phyloP scores from a whole-genome alignment of 495 filamentous ascomycete genomes.

The Hypoxylon trugodes region DNA sequence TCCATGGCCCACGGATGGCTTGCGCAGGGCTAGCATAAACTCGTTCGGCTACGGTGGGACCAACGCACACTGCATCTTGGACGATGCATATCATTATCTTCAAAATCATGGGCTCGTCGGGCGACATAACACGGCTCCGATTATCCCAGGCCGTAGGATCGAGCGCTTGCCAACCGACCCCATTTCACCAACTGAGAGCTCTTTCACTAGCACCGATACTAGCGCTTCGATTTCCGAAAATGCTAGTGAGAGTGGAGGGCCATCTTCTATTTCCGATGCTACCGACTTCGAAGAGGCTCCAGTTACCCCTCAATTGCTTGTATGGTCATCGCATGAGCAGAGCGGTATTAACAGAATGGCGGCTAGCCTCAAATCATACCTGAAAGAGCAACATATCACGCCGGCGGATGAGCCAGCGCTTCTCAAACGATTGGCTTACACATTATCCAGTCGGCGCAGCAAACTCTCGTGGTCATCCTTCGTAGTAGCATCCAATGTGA shows the following conservation, averaged over 20 bases:
- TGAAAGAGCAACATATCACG: conserved; percentile 20
- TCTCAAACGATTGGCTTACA: conserved; percentile 47
- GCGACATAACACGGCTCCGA: conserved; percentile 32
- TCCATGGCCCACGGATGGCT: conserved; percentile 42
- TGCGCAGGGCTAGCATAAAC: conserved; percentile 47
- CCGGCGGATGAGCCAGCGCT: conserved; percentile 22
- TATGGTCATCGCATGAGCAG: conserved; percentile 44
- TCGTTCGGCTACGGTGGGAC: conserved; percentile 53
- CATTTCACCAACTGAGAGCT: conserved; percentile 16
- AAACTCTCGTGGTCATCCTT: conserved; percentile 51
- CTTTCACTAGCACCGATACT: conserved; percentile 19
- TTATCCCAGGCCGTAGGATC: conserved; percentile 19
- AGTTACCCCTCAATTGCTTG: conserved; percentile 35
- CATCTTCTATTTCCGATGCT: conserved; percentile 33
- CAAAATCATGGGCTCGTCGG: conserved; percentile 25
- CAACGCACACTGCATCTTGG: conserved; percentile 49
- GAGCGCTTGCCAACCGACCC: conserved; percentile 1
- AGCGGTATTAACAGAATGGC: conserved; percentile 39
- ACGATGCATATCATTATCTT: conserved; percentile 40
- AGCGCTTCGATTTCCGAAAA: conserved; percentile 28
- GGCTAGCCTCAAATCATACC: conserved; percentile 29
- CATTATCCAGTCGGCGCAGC: conserved; percentile 49
- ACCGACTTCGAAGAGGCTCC: conserved; percentile 26
- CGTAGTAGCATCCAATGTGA: conserved; percentile 43
- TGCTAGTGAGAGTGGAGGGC: conserved; percentile 27